Percentiles rank a stretch among this genome's conserved stretches.
Conservation (phyloP, 108 stramenopile species). For the Seminavis robusta region DNA sequence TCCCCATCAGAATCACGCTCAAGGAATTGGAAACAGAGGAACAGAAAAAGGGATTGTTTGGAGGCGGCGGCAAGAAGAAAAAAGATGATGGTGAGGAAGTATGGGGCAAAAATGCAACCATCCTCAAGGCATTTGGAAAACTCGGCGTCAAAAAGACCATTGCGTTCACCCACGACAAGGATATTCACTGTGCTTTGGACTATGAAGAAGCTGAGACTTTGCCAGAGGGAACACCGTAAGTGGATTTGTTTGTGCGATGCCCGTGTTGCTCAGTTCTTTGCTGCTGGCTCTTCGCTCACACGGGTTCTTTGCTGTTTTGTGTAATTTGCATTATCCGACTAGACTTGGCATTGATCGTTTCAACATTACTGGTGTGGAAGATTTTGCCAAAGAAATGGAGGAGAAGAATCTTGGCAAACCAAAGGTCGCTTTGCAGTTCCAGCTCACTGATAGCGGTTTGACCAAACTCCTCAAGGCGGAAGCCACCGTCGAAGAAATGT, state of each 20-base stretch:
- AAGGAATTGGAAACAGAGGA: conserved; percentile 14
- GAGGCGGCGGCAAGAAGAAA: conserved; percentile 30
- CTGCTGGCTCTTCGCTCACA: background rate
- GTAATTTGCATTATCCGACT: conserved; percentile 3
- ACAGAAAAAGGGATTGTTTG: conserved; percentile 39
- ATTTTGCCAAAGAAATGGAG: conserved; percentile 91
- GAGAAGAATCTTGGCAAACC: conserved; percentile 88
- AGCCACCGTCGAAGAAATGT: conserved; percentile 88
- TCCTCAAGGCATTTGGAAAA: conserved; percentile 82
- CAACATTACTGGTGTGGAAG: conserved; percentile 88
- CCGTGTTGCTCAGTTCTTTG: background rate
- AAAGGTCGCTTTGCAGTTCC: conserved; percentile 95
- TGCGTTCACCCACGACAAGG: conserved; percentile 90
- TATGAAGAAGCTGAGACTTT: conserved; percentile 77
- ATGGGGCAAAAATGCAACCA: conserved; percentile 87
- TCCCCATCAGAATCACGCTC: conserved; percentile 78
- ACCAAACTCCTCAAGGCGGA: conserved; percentile 89
- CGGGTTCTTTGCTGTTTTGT: too few species aligned
- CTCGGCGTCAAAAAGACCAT: conserved; percentile 94
- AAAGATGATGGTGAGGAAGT: conserved; percentile 37
- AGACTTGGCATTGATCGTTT: conserved; percentile 76
- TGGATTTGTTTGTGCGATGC: too few species aligned
- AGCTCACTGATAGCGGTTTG: conserved; percentile 84
- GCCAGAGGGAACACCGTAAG: conserved; percentile 62
- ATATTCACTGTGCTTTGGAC: conserved; percentile 80